A percentile compares a stretch with the other conserved stretches of the same genome.
These are phyloP conservation scores for Trametes hirsuta DNA, from an alignment of 1,284 basidiomycete species.

Conservation along the genomic window DNA sequence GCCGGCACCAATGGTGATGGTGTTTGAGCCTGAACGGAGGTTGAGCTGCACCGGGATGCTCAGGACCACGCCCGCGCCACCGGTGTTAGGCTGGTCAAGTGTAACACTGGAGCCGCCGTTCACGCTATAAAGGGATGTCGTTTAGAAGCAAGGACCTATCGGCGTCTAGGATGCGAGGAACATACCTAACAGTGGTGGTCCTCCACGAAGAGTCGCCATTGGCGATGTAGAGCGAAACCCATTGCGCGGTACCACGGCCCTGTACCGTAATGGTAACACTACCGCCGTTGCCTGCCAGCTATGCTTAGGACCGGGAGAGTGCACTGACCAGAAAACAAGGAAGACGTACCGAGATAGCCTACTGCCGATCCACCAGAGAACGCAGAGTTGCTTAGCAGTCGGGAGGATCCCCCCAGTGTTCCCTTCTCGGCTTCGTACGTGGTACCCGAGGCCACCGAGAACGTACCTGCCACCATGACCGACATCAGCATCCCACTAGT, in stretches of 20 bases:
- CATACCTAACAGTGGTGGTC: slow-evolving; percentile 61
- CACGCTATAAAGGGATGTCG: slow-evolving; percentile 41
- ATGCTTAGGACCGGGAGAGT: neutral
- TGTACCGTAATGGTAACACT: slow-evolving; percentile 60
- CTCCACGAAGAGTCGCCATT: slow-evolving; percentile 62
- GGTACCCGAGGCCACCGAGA: slow-evolving; percentile 52
- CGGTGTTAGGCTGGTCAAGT: slow-evolving; percentile 62
- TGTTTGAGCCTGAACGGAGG: slow-evolving; percentile 54
- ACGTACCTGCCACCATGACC: slow-evolving; percentile 42
- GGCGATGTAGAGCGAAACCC: slow-evolving; percentile 62
- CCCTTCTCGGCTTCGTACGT: slow-evolving; percentile 62
- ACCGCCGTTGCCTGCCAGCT: slow-evolving; percentile 52
- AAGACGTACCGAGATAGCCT: slow-evolving; percentile 53
- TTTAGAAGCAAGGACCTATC: neutral
- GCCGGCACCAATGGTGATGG: slow-evolving; percentile 52
- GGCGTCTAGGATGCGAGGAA: neutral
- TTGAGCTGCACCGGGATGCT: slow-evolving; percentile 60
- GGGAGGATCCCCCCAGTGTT: slow-evolving; percentile 52
- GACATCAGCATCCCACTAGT: no score
- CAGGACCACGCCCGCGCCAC: slow-evolving; percentile 53
- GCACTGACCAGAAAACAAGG: no score
- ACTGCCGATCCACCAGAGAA: slow-evolving; percentile 59
- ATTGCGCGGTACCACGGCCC: slow-evolving; percentile 56
- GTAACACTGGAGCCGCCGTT: slow-evolving; percentile 56
- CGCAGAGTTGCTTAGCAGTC: slow-evolving; percentile 43